phyloP scores from a whole-genome alignment of 164 flowering plant species.

The Amborella trichopoda region DNA sequence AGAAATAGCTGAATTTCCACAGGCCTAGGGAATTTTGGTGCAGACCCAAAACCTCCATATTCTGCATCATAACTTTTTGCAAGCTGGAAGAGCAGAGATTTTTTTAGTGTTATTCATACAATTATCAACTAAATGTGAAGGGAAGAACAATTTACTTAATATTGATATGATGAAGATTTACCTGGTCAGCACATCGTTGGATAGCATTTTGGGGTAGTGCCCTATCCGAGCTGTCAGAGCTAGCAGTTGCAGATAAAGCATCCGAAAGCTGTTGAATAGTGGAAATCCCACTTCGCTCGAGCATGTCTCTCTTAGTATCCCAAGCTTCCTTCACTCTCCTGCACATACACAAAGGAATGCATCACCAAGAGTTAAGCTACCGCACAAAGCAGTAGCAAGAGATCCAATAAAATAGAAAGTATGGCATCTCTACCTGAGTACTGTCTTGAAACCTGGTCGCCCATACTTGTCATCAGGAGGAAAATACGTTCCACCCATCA shows the following conservation, averaged over 20 bases:
- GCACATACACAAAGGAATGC: constrained; percentile 2
- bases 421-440: constrained; percentile 43
- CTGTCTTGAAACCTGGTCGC: constrained; percentile 82
- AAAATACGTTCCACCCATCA: constrained; percentile 97
- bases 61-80: constrained; percentile 47
- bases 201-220: constrained; percentile 42
- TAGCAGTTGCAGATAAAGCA: constrained; percentile 63
- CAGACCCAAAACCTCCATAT: constrained; percentile 84
- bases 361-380: constrained; percentile 1
- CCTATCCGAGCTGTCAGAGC: constrained; percentile 38
- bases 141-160: too few relatives aligned
- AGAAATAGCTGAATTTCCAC: constrained; percentile 84
- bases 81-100: constrained; percentile 27
- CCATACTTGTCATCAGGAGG: constrained; percentile 93
- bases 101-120: too few relatives aligned
- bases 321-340: constrained; percentile 92
- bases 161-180: too few relatives aligned
- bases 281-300: constrained; percentile 66
- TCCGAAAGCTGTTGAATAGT: constrained; percentile 81
- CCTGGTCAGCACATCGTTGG: constrained; percentile 63
- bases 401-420: neutral
- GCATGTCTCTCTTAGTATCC: constrained; percentile 59
- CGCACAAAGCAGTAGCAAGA: neutral
- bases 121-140: too few relatives aligned
- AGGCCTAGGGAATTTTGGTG: constrained; percentile 96